phyloP scores from a whole-genome alignment of 208 protist genomes.

The Willaertia magna region DNA sequence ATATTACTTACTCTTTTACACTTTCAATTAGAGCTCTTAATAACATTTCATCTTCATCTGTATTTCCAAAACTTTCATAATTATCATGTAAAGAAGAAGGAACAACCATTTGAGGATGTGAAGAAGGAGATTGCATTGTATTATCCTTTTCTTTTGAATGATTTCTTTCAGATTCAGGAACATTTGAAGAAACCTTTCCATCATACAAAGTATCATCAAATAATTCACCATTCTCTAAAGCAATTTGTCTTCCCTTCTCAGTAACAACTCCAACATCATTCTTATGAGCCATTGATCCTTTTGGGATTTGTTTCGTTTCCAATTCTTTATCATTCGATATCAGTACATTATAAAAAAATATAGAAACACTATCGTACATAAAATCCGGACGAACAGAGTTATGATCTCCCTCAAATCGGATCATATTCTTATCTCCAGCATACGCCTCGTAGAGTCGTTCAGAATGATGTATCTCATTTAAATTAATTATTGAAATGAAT shows the following conservation, averaged over 20 bases:
- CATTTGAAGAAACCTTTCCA: background rate
- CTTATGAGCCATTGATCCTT: background rate
- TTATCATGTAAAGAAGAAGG: background rate
- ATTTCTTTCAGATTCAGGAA: background rate
- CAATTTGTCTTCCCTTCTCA: background rate
- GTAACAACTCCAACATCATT: background rate
- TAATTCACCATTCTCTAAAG: background rate
- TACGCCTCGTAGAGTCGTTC: background rate
- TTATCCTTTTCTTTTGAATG: background rate
- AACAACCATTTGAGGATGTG: background rate
- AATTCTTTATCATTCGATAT: background rate
- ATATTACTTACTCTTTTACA: background rate
- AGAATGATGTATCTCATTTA: background rate
- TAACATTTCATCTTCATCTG: background rate
- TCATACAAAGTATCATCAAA: too few species aligned
- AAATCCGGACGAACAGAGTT: slow-evolving; percentile 64
- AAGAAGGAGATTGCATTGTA: background rate
- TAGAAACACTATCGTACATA: slow-evolving; percentile 51
- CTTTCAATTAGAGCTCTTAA: background rate
- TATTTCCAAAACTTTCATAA: background rate
- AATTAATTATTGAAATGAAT: too few species aligned
- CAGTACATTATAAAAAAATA: slow-evolving; percentile 44
- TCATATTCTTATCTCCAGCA: slow-evolving; percentile 13
- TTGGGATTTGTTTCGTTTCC: background rate
- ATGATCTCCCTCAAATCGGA: slow-evolving; percentile 59